phyloP scores from a whole-genome alignment of 208 protist genomes.

The Crithidia sp. region DNA sequence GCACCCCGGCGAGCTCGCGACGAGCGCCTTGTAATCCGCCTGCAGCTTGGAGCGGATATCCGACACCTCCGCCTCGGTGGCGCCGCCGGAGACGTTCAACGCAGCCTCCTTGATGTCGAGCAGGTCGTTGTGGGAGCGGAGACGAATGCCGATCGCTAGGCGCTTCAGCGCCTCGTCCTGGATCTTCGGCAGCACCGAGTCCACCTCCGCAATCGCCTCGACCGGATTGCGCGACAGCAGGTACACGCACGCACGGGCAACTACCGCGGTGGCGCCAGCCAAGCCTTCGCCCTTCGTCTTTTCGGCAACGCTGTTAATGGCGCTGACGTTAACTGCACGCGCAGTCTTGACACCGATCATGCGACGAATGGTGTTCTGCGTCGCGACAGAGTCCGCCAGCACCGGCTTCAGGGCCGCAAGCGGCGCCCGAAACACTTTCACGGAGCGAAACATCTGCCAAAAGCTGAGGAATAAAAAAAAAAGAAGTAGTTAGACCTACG shows the following conservation, averaged over 20 bases:
- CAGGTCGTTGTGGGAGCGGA: conserved; percentile 69
- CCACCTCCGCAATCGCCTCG: conserved; percentile 60
- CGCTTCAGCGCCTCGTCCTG: conserved; percentile 63
- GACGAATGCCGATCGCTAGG: conserved; percentile 68
- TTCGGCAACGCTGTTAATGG: conserved; percentile 67
- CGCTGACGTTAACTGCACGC: conserved; percentile 49
- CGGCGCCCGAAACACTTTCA: conserved; percentile 47
- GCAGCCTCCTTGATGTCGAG: conserved; percentile 81
- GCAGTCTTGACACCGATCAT: conserved; percentile 55
- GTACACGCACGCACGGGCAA: conserved; percentile 60
- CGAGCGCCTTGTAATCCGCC: conserved; percentile 70
- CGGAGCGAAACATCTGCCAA: conserved; percentile 53
- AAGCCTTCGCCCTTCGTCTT: conserved; percentile 81
- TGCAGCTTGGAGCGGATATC: conserved; percentile 54
- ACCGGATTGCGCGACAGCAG: conserved; percentile 53
- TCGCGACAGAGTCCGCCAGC: conserved; percentile 61
- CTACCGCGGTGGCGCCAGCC: conserved; percentile 51
- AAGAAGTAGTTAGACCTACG: conserved; percentile 15
- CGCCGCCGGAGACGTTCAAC: conserved; percentile 70
- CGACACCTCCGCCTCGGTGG: conserved; percentile 83
- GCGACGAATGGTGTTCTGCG: conserved; percentile 56
- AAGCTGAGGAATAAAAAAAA: neutral
- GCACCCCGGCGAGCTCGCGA: conserved; percentile 61
- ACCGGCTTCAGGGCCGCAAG: conserved; percentile 75
- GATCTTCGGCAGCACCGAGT: conserved; percentile 67